Evolutionary conservation across 805 yeast species (phyloP).

Genomic region (Pichia gijzeniarum): DNA sequence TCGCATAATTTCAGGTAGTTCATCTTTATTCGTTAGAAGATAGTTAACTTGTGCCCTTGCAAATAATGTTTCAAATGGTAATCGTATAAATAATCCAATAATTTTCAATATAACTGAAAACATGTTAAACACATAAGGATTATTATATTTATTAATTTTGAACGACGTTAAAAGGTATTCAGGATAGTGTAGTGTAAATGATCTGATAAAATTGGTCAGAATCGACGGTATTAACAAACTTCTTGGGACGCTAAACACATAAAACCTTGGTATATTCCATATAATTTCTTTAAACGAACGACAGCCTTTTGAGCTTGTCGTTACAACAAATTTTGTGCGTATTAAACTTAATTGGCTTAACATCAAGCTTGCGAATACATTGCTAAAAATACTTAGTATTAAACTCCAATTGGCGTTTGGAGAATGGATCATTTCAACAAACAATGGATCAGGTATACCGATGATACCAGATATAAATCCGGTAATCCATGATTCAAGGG

Average conservation of each 20-base stretch:
- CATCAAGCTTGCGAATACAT: slow-evolving; percentile 63
- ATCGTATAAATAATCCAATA: slow-evolving; percentile 61
- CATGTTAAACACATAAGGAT: slow-evolving; percentile 55
- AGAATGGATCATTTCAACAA: slow-evolving; percentile 75
- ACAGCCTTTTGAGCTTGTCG: slow-evolving; percentile 37
- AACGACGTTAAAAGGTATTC: slow-evolving; percentile 55
- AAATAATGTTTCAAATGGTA: slow-evolving; percentile 83
- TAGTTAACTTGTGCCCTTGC: slow-evolving; percentile 77
- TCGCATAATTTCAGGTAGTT: slow-evolving; percentile 36
- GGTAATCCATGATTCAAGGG: slow-evolving; percentile 87
- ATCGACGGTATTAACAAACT: slow-evolving; percentile 62
- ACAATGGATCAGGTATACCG: slow-evolving; percentile 82
- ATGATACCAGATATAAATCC: slow-evolving; percentile 78
- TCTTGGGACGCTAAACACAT: slow-evolving; percentile 45
- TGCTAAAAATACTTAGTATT: slow-evolving; percentile 60
- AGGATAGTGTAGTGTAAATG: slow-evolving; percentile 27
- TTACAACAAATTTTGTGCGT: slow-evolving; percentile 66
- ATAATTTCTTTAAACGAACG: slow-evolving; percentile 72
- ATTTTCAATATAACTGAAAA: slow-evolving; percentile 56
- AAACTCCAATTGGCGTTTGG: slow-evolving; percentile 69
- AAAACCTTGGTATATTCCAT: slow-evolving; percentile 37
- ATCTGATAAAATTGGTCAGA: slow-evolving; percentile 23
- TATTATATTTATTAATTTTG: slow-evolving; percentile 59
- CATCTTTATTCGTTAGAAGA: slow-evolving; percentile 35
- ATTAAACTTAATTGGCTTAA: slow-evolving; percentile 79